Evolutionary conservation across 441 rosid species (phyloP), one percentile per base, ranked within the genome.

Genomic region (Raphanus hybrid): DNA sequence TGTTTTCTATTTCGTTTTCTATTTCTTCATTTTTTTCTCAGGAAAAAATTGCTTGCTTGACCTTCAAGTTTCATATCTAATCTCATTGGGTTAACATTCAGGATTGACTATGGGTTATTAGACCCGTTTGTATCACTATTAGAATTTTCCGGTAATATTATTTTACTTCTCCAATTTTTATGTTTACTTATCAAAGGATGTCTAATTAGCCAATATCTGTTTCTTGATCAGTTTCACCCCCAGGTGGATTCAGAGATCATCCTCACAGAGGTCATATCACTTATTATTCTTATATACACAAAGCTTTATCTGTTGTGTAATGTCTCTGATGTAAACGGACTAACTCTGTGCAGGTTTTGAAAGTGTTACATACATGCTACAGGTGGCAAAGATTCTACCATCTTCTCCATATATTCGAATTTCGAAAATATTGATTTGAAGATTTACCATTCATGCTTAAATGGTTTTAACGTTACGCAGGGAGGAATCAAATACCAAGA

Each of bases 161-260:
- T 6, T 1, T 35, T 35, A 35, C 39, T 35, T 35, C 39, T 35
- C 39, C 8, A 35, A 35, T 35, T 5, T 35, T 35, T 35, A 35
- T 6, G 52, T 43, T 43, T 43, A 43, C 52, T 45, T 12, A 45
- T 45, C 52, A 45, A 3, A 45, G 4, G 15, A 11, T 45, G n/a
- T 45, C 52, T 45, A 11, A 45, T 45, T 3, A 45, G 14, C 15
- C 5, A 45, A 11, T 45, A 41, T 10, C 12, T 43, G 70, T 76
- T 69, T 6, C 48, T 32, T 52, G 54, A 39, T 62, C 89, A 94
- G 99, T 89, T 78, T 62, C 94, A 64, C 86, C 89, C 74, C 97
- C 96, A 4, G 97, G 92, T 86, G 99, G 99, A 77, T 92, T 92
- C 73, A 91, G 92, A 39, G 97, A 94, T 78, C 99, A 94, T 84